A percentile compares a stretch with the other conserved stretches of the same genome.
phyloP scores from a whole-genome alignment of 108 stramenopile genomes.

The Aurantiochytrium sp. region DNA sequence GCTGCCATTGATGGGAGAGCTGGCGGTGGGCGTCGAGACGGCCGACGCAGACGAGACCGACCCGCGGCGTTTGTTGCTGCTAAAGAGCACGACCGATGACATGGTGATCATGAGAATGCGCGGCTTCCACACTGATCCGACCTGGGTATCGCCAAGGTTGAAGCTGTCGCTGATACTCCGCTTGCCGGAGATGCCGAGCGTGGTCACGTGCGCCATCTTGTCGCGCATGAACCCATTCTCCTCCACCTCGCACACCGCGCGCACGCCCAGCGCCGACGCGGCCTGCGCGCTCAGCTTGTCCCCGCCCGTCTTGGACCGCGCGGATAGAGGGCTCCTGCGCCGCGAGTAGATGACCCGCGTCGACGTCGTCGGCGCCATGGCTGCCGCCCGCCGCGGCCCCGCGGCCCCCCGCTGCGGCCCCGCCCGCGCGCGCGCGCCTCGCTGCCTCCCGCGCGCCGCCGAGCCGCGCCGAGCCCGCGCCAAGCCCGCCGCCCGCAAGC shows the following conservation, averaged over 20 bases:
- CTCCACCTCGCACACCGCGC: not conserved
- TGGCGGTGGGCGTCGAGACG: not conserved
- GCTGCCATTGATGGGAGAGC: not conserved
- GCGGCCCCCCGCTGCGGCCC: too few relatives aligned
- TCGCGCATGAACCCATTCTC: conserved; percentile 18
- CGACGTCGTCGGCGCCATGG: not conserved
- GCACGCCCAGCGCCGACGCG: not conserved
- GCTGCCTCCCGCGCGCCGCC: too few relatives aligned
- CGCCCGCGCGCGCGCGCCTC: too few relatives aligned
- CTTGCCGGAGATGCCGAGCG: not conserved
- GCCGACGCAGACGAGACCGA: not conserved
- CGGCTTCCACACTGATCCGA: conserved; percentile 13
- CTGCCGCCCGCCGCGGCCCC: too few relatives aligned
- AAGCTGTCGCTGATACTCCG: not conserved
- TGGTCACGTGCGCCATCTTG: not conserved
- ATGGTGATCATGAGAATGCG: conserved; percentile 16
- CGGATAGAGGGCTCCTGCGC: not conserved
- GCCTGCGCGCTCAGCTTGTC: not conserved
- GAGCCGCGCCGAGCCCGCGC: too few relatives aligned
- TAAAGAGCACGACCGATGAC: not conserved
- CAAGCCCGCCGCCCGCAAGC: too few relatives aligned
- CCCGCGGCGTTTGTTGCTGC: not conserved
- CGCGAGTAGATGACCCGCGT: not conserved
- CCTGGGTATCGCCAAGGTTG: not conserved
- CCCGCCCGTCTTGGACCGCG: not conserved